Evolutionary conservation across 1,284 basidiomycete species (phyloP), one percentile per base, ranked within the genome.

Genomic region (Jaminaea rosea): DNA sequence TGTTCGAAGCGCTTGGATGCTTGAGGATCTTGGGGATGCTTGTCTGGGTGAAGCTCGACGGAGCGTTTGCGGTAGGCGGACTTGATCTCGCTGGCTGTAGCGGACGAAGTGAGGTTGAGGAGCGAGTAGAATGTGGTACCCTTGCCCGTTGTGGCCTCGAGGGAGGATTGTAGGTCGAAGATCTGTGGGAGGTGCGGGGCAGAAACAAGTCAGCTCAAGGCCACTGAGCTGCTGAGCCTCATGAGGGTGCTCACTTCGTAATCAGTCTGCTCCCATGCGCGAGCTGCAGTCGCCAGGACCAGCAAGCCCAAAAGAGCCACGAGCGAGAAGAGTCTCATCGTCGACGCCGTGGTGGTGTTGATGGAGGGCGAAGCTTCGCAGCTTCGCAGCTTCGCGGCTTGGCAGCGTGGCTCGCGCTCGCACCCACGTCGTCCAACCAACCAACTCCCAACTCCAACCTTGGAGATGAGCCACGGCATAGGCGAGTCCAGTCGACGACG

Each of bases 1-100:
- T 59, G 59, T 47, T 72, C 70, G 49, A 73, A 73, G 17, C 65
- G 56, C 46, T 69, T 61, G 44, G 63, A 55, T 7, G 65, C 65
- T 9, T 58, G 50, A 1, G 56, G 41, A 0, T 56, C 45, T n/a
- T 59, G 60, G 2, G 52, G 45, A 46, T 70, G 69, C 44, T 69
- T 69, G 53, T 73, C 71, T 21, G 71, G 71, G 37, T 73, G 71
- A 42, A 70, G 55, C 47, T 71, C 66, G 17, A 69, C 51, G 26
- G 58, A 60, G 44, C 62, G 65, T 31, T 69, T 65, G 3, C 69
- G 59, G 48, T 72, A 73, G 11, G 69, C 70, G 19, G 62, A 56
- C 48, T 65, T 63, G 54, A 73, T 69, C 1, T 65, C 60, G 11
- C 50, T 37, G 1, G 51, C 31, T 0, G 54, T 46, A 2, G 71